Evolutionary conservation across 2,329 filamentous ascomycete species (phyloP).

Genomic region (Cladosporium sp.): DNA sequence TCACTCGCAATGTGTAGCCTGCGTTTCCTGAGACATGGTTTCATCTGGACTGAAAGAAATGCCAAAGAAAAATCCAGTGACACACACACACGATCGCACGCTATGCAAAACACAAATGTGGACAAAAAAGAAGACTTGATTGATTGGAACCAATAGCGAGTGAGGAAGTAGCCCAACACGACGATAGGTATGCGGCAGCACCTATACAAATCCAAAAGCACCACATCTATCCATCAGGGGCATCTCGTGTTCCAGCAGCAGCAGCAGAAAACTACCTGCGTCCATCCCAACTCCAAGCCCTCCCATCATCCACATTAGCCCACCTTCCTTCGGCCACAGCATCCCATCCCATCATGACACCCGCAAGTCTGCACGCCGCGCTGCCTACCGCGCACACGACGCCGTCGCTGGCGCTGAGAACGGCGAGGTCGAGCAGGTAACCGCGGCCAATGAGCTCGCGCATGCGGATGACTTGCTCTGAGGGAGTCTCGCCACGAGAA

Average conservation of each 20-base stretch:
- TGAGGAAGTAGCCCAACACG: background rate
- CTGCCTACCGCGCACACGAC: constrained; percentile 77
- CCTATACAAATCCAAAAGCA: background rate
- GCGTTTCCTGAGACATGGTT: background rate
- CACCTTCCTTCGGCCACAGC: constrained; percentile 63
- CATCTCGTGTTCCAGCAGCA: background rate
- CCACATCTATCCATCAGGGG: background rate
- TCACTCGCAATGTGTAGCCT: too few relatives aligned
- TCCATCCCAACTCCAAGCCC: constrained; percentile 40
- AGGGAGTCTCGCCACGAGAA: constrained; percentile 1
- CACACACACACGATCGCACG: background rate
- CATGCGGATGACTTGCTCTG: constrained; percentile 61
- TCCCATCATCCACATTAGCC: constrained; percentile 75
- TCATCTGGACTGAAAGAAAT: too few relatives aligned
- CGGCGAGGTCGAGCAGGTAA: constrained; percentile 77
- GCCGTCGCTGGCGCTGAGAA: constrained; percentile 68
- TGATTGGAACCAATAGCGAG: background rate
- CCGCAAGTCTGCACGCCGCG: constrained; percentile 68
- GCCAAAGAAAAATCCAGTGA: too few relatives aligned
- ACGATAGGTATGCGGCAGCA: background rate
- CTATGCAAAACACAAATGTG: background rate
- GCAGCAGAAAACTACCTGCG: background rate
- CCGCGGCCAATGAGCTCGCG: constrained; percentile 76
- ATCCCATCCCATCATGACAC: constrained; percentile 87
- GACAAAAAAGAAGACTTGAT: background rate